Percentiles rank a stretch among this genome's conserved stretches.
phyloP scores from a whole-genome alignment of 169 alveolate genomes.

The Plasmodium falciparum region DNA sequence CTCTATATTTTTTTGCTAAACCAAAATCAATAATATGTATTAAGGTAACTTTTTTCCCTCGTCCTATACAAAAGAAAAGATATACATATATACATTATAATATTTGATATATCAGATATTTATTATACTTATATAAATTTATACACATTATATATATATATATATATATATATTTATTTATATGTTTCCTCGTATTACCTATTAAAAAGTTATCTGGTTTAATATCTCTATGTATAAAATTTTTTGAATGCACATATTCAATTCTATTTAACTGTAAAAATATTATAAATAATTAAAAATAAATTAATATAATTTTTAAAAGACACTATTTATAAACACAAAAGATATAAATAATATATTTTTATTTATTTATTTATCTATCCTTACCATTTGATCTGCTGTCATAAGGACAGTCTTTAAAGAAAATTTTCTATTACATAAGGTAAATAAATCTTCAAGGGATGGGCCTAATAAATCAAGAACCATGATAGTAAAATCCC shows the following conservation, averaged over 20 bases:
- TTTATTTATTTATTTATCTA: background rate
- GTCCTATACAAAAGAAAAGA: conserved; percentile 78
- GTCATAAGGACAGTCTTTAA: conserved; percentile 96
- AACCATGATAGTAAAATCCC: conserved; percentile 98
- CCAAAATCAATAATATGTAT: conserved; percentile 97
- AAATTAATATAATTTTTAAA: too few species aligned
- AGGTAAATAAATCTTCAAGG: conserved; percentile 96
- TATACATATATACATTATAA: background rate
- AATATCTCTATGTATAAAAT: conserved; percentile 97
- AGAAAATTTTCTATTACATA: conserved; percentile 95
- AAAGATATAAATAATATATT: background rate
- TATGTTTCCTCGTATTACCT: conserved; percentile 77
- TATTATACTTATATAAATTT: background rate
- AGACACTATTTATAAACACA: background rate
- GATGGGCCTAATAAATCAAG: conserved; percentile 98
- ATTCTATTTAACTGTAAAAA: conserved; percentile 90
- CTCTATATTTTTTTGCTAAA: conserved; percentile 96
- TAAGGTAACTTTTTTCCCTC: conserved; percentile 90
- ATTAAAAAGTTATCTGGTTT: conserved; percentile 98
- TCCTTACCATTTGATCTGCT: conserved; percentile 95
- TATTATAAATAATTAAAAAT: background rate
- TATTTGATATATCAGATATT: background rate
- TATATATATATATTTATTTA: background rate
- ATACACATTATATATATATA: background rate
- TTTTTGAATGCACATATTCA: conserved; percentile 95